Conservation (phyloP, 306 rosid genomes). For the Castanea crenata region DNA sequence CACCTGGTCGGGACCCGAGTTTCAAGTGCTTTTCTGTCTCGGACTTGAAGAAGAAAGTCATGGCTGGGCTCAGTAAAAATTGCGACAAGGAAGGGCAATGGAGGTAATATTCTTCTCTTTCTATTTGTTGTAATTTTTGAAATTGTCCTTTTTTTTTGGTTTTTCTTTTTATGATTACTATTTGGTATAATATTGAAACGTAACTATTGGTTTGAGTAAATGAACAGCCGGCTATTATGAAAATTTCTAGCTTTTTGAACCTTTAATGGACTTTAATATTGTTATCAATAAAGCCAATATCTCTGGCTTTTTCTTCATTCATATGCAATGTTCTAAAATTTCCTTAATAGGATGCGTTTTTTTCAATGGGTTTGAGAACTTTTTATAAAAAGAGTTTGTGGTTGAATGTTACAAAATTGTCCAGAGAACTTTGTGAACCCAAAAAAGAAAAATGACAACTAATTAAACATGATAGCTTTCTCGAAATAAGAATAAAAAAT, state of each 20-base stretch:
- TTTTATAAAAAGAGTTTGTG: no score
- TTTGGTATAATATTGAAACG: constrained; percentile 10
- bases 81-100: constrained; percentile 88
- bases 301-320: not conserved
- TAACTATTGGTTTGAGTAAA: constrained; percentile 37
- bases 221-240: constrained; percentile 37
- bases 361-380: no score
- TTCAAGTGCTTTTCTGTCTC: constrained; percentile 97
- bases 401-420: no score
- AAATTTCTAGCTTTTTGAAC: constrained; percentile 23
- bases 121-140: constrained; percentile 28
- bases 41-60: constrained; percentile 84
- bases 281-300: not conserved
- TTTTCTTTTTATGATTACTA: constrained; percentile 27
- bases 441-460: no score
- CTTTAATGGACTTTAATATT: constrained; percentile 6
- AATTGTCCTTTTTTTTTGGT: constrained; percentile 13
- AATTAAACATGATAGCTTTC: no score
- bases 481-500: no score
- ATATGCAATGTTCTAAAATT: not conserved
- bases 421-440: no score
- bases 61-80: constrained; percentile 82
- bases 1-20: constrained; percentile 44
- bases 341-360: no score
- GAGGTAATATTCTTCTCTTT: constrained; percentile 58